A percentile compares a stretch with the other conserved stretches of the same genome.
Evolutionary conservation across 2,329 filamentous ascomycete species (phyloP).

Genomic region (Cladosporium sphaerospermum): DNA sequence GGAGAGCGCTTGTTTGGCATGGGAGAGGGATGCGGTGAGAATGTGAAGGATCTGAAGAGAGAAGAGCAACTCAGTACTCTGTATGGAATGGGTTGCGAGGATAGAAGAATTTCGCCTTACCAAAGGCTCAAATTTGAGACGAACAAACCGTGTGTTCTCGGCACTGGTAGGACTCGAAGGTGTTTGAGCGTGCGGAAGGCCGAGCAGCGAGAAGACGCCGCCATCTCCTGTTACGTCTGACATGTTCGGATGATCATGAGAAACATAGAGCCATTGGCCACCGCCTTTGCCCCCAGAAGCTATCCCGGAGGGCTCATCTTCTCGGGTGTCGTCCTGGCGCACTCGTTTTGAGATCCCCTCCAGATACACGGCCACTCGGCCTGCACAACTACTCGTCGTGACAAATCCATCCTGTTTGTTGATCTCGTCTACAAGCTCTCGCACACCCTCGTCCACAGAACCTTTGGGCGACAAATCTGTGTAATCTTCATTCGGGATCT

Average conservation of each 20-base stretch:
- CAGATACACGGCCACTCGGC: constrained; percentile 78
- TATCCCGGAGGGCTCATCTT: background rate
- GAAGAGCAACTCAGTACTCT: background rate
- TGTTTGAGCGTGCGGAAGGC: constrained; percentile 9
- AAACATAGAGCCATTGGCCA: constrained; percentile 81
- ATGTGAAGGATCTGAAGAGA: constrained; percentile 73
- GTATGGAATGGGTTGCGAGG: background rate
- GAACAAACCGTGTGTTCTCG: constrained; percentile 46
- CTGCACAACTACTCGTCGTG: constrained; percentile 90
- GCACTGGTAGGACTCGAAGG: constrained; percentile 6
- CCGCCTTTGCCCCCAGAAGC: constrained; percentile 70
- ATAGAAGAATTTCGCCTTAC: constrained; percentile 46
- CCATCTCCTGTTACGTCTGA: constrained; percentile 12
- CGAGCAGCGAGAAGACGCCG: constrained; percentile 16
- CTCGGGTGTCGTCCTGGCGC: background rate
- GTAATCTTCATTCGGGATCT: constrained; percentile 64
- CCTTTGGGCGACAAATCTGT: constrained; percentile 85
- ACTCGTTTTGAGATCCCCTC: constrained; percentile 58
- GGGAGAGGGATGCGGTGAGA: constrained; percentile 64
- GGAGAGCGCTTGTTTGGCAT: constrained; percentile 69
- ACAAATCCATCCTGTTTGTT: constrained; percentile 70
- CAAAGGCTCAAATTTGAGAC: constrained; percentile 94
- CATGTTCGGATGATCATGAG: constrained; percentile 62
- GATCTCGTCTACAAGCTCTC: constrained; percentile 69
- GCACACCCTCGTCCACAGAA: constrained; percentile 72